phyloP scores from a whole-genome alignment of 225 moss, liverwort and hornwort species.

The Physcomitrellopsis africana region DNA sequence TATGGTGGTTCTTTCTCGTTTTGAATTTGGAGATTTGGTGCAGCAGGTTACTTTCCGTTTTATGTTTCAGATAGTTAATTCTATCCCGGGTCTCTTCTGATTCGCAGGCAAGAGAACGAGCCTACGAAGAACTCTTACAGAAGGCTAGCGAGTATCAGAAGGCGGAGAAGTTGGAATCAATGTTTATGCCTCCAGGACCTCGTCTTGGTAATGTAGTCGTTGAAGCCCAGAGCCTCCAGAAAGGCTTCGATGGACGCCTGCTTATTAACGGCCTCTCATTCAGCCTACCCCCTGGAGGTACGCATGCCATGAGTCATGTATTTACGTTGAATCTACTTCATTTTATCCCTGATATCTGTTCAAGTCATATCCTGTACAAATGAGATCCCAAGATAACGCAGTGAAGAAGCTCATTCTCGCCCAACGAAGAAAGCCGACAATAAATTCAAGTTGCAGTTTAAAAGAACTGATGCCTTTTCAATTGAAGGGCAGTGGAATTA shows the following conservation, averaged over 20 bases:
- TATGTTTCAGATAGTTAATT: not conserved
- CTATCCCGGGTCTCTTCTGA: not conserved
- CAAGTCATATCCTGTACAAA: not conserved
- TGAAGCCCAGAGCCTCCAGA: conserved; percentile 86
- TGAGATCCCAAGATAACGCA: not conserved
- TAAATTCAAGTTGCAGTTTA: conserved; percentile 3
- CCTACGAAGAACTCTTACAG: conserved; percentile 80
- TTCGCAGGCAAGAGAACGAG: conserved; percentile 88
- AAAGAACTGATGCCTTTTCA: not conserved
- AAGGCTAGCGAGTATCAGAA: conserved; percentile 95
- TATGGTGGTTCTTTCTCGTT: conserved; percentile 11
- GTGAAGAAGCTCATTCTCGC: not conserved
- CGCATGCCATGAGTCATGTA: conserved; percentile 24
- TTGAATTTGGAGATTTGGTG: not conserved
- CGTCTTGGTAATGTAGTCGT: conserved; percentile 95
- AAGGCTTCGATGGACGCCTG: conserved; percentile 84
- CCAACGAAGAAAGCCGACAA: not conserved
- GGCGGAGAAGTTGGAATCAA: conserved; percentile 80
- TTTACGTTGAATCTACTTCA: conserved; percentile 5
- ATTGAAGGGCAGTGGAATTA: conserved; percentile 3
- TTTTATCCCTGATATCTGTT: not conserved
- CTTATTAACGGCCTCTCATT: conserved; percentile 82
- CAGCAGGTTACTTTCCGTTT: conserved; percentile 7
- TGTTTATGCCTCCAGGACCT: conserved; percentile 96
- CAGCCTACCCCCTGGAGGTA: conserved; percentile 94